A percentile compares a stretch with the other conserved stretches of the same genome.
phyloP scores from a whole-genome alignment of 108 stramenopile genomes.

The Seminavis robusta region DNA sequence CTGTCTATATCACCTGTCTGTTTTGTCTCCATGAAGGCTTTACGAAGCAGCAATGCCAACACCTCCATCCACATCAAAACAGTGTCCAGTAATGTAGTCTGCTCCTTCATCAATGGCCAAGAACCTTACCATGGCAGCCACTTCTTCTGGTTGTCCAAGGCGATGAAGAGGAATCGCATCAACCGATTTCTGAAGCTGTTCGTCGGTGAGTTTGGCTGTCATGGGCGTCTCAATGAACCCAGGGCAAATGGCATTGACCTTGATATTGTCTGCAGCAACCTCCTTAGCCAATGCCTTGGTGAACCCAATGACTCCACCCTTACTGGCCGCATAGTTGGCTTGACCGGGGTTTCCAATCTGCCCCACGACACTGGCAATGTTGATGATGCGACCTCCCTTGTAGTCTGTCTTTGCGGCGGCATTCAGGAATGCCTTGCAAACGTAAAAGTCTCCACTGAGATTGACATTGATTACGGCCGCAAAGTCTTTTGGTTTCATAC shows the following conservation, averaged over 20 bases:
- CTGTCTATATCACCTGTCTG: too few relatives aligned
- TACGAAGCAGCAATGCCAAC: conserved; percentile 87
- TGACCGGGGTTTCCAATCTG: conserved; percentile 61
- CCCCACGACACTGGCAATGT: conserved; percentile 51
- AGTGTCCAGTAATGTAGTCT: conserved; percentile 78
- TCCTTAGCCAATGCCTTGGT: conserved; percentile 59
- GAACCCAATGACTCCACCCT: conserved; percentile 60
- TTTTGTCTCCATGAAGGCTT: too few relatives aligned
- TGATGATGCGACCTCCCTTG: conserved; percentile 38
- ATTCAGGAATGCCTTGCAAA: conserved; percentile 72
- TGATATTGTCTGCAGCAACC: conserved; percentile 31
- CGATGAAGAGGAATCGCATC: conserved; percentile 37
- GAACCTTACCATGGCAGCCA: conserved; percentile 44
- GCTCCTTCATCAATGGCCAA: conserved; percentile 66
- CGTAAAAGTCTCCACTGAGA: conserved; percentile 66
- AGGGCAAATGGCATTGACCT: conserved; percentile 61
- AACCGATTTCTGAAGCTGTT: conserved; percentile 40
- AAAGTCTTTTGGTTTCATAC: conserved; percentile 64
- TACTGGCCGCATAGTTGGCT: conserved; percentile 59
- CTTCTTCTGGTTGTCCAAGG: conserved; percentile 46
- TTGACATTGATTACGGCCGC: conserved; percentile 67
- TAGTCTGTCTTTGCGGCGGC: conserved; percentile 51
- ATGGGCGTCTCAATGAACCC: conserved; percentile 65
- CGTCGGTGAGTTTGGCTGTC: conserved; percentile 39
- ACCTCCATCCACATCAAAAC: conserved; percentile 85